phyloP scores from a whole-genome alignment of 345 rosid species.

The Rubroshorea leprosula region DNA sequence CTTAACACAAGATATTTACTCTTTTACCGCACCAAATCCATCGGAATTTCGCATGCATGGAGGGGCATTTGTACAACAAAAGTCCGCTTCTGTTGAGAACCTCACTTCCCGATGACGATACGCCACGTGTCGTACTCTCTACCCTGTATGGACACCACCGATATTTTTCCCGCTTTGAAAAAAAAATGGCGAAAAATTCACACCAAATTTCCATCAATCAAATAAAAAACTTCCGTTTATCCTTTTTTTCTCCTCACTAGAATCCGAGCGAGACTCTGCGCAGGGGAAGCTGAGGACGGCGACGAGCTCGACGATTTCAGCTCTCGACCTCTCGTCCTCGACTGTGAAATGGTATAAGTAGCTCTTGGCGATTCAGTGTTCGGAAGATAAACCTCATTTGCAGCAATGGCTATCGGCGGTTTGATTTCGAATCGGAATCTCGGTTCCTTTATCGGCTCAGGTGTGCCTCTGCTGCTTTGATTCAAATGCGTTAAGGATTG shows the following conservation, averaged over 20 bases:
- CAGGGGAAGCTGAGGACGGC: slow-evolving; percentile 4
- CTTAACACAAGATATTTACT: no score
- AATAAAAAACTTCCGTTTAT: slow-evolving; percentile 25
- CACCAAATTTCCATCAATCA: neutral
- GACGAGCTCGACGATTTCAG: slow-evolving; percentile 3
- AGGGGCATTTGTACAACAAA: slow-evolving; percentile 21
- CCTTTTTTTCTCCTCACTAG: slow-evolving; percentile 18
- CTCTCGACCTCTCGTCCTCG: slow-evolving; percentile 18
- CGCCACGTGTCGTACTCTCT: slow-evolving; percentile 60
- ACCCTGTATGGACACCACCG: slow-evolving; percentile 38
- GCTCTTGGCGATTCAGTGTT: slow-evolving; percentile 21
- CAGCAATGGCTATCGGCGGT: slow-evolving; percentile 69
- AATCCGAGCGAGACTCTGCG: slow-evolving; percentile 6
- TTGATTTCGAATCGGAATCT: slow-evolving; percentile 65
- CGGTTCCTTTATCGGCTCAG: slow-evolving; percentile 54
- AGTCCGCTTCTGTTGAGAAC: no score
- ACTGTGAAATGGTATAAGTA: slow-evolving; percentile 27
- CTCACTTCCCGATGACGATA: slow-evolving; percentile 31
- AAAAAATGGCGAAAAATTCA: neutral
- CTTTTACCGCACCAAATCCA: no score
- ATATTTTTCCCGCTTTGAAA: slow-evolving; percentile 52
- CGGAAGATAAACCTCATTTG: neutral
- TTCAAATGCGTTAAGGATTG: neutral
- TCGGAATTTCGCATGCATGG: no score
- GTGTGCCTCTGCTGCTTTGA: slow-evolving; percentile 22